These are phyloP conservation scores for Alternaria dauci DNA, from an alignment of 2,329 filamentous ascomycete species.

Conservation along the genomic window DNA sequence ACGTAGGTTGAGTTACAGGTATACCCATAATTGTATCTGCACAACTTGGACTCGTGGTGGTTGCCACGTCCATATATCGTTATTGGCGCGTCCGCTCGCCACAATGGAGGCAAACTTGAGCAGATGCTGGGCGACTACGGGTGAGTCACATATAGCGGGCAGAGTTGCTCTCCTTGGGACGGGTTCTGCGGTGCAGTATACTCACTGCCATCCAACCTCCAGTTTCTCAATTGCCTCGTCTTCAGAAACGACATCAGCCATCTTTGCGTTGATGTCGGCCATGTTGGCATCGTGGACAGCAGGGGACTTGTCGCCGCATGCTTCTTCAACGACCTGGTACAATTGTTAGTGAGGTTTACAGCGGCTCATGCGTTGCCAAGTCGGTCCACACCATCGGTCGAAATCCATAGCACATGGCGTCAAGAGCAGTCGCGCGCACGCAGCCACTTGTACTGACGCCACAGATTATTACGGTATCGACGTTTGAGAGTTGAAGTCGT, in stretches of 20 bases:
- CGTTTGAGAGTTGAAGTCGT: constrained; percentile 49
- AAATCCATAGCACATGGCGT: constrained; percentile 57
- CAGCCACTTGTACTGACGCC: constrained; percentile 60
- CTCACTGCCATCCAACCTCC: constrained; percentile 47
- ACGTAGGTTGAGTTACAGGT: not conserved
- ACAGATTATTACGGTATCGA: constrained; percentile 58
- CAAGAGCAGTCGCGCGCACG: constrained; percentile 56
- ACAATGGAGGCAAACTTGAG: not conserved
- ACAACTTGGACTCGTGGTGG: not conserved
- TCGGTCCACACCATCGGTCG: constrained; percentile 53
- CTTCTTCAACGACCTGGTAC: constrained; percentile 53
- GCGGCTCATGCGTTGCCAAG: constrained; percentile 19
- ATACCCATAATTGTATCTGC: not conserved
- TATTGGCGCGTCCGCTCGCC: not conserved
- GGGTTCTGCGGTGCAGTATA: not conserved
- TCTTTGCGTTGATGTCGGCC: constrained; percentile 58
- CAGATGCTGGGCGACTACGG: not conserved
- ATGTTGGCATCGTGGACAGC: constrained; percentile 57
- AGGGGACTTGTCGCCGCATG: constrained; percentile 57
- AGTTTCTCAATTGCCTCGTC: constrained; percentile 53
- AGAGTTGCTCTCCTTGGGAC: not conserved
- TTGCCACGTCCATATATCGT: not conserved
- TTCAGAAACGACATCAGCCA: constrained; percentile 57
- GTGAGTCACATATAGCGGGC: not conserved
- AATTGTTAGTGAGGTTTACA: constrained; percentile 16